Base-by-base conservation (phyloP, 192 early-diverging fungal species). In the Dissophora ornata region DNA sequence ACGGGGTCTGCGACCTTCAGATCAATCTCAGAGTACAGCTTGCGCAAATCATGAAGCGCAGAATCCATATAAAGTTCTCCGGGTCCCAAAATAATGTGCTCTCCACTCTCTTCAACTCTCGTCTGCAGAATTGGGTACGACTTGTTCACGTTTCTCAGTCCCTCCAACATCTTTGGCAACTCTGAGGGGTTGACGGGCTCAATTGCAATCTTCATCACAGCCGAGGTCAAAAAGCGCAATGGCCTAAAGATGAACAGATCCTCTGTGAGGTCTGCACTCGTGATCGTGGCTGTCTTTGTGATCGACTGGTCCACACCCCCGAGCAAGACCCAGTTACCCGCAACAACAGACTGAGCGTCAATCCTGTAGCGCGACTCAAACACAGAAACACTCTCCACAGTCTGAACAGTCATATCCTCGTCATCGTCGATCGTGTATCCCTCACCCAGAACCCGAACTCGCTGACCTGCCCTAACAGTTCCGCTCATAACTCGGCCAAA, bases 1-100 rank as follows among this genome's bases (percentile, higher is more conserved):
- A 97, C 95, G 7, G 98, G 97, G 79, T 99, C 97, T 0, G 96
- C 90, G n/a, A 99, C 95, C 84, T 97, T 97, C 67, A 99, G 88
- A 63, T 98, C 98, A 48, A 99, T 97, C 65, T 98, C 97, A 1
- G 96, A 86, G 79, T 97, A 98, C 79, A 98, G 81, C 62, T 86
- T 81, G 47, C 98, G 90, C 66, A 99, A 82, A 69, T 99, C 98
- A 69, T 99, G 97, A 70, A 99, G 79, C 1, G 96, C 94, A 63
- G 95, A 98, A 83, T 99, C 98, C 62, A 99, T 79, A 57, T 97
- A 98, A 42, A 99, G 74, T 79, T 99, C 98, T 47, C 98, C 98
- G 1, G 97, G 93, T 18, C 93, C 98, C 44, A 98, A 62, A 46
- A 99, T 79, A 42, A 99, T 90, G 66, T 98, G 98, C 81, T 98